A percentile compares a stretch with the other conserved stretches of the same genome.
Conservation (phyloP, 2,329 filamentous ascomycete genomes). For the Nothopassalora personata region DNA sequence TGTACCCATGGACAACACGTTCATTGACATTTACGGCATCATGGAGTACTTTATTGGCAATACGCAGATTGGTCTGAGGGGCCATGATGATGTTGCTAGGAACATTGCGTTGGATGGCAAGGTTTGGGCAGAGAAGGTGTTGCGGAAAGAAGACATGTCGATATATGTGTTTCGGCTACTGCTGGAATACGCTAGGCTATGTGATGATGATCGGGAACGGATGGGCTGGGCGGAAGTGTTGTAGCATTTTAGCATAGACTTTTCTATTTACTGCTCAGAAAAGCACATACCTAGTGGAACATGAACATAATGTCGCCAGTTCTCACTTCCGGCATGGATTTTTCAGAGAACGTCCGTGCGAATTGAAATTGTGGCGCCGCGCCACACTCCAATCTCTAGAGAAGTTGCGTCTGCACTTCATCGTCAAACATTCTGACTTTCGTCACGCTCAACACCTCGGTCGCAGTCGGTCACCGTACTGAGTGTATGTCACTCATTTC, state of each 20-base stretch:
- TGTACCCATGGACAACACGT: slow-evolving; percentile 30
- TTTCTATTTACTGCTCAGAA: background rate
- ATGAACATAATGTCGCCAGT: no score
- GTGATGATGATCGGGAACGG: slow-evolving; percentile 38
- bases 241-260: background rate
- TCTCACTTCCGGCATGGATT: background rate
- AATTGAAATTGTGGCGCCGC: background rate
- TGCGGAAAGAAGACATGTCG: slow-evolving; percentile 68
- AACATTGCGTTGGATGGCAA: slow-evolving; percentile 62
- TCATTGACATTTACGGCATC: slow-evolving; percentile 26
- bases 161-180: slow-evolving; percentile 61
- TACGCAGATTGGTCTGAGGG: slow-evolving; percentile 25
- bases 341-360: background rate
- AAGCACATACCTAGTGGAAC: background rate
- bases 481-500: slow-evolving; percentile 14
- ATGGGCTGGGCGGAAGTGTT: slow-evolving; percentile 35
- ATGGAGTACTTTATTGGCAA: slow-evolving; percentile 53
- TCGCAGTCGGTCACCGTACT: background rate
- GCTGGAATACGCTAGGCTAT: slow-evolving; percentile 41
- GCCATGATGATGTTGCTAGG: slow-evolving; percentile 53
- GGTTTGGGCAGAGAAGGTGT: slow-evolving; percentile 62
- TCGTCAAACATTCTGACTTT: background rate
- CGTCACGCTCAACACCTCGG: background rate
- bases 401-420: background rate
- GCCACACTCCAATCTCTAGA: background rate